phyloP scores from a whole-genome alignment of 345 rosid genomes.

The Chamaenerion angustifolium region DNA sequence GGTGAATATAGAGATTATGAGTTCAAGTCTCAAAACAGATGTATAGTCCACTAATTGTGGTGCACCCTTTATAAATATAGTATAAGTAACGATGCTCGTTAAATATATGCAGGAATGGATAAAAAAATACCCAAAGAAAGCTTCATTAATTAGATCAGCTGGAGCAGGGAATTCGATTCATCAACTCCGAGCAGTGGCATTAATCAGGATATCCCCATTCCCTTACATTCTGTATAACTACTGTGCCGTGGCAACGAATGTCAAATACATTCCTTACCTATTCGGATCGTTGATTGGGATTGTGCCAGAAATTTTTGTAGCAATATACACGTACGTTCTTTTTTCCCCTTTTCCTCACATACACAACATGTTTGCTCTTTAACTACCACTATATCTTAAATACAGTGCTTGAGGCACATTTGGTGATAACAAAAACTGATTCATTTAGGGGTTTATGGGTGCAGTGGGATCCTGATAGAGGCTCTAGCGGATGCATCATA shows the following conservation, averaged over 20 bases:
- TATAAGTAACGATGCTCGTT: no score
- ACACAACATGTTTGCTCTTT: no score
- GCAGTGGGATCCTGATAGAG: constrained; percentile 65
- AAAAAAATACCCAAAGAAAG: constrained; percentile 73
- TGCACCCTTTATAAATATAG: no score
- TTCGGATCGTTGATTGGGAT: constrained; percentile 78
- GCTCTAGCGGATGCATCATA: constrained; percentile 88
- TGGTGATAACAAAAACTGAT: no score
- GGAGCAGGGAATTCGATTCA: constrained; percentile 91
- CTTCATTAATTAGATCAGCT: constrained; percentile 74
- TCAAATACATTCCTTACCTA: constrained; percentile 69
- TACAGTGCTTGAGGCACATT: no score
- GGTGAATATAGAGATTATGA: no score
- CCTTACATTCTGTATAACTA: constrained; percentile 82
- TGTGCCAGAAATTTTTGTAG: constrained; percentile 75
- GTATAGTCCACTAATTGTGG: no score
- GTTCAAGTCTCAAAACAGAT: no score
- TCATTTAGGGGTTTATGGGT: no score
- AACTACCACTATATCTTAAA: no score
- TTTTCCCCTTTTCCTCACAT: constrained; percentile 5
- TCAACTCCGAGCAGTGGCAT: constrained; percentile 73
- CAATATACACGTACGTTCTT: constrained; percentile 74
- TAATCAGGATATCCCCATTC: constrained; percentile 91
- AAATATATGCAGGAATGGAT: constrained; percentile 52
- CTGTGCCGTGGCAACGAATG: constrained; percentile 80